Base-by-base conservation (phyloP, 164 flowering plant species). In the Euptelea pleiosperma region DNA sequence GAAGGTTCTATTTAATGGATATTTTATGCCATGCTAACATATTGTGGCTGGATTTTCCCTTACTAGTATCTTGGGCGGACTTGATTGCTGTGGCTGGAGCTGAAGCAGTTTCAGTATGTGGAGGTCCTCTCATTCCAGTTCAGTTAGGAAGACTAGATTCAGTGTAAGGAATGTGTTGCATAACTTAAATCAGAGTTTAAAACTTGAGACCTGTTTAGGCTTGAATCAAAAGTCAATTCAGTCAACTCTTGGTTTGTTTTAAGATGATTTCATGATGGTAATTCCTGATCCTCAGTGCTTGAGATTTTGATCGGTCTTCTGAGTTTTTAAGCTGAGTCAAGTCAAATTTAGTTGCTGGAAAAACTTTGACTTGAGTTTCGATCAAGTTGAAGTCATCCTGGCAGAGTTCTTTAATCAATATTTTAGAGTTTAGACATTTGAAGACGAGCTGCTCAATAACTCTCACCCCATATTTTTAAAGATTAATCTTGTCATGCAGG, bases 71-170 rank as follows among this genome's bases (percentile, higher is more conserved):
- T 25, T 89, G 95, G 96, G 95, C 95, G 15, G 95, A 92, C 70
- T 66, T 85, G 80, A 92, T 92, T 67, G 87, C 88, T 58, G 75
- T 84, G 54, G 93, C 81, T 61, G 98, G 98, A 64, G 95, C 95
- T 55, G 95, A 89, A 73, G 95, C 96, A 61, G 88, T 89, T 70
- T 81, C 75, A 33, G 8, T 84, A 6, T 92, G 98, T 68, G 98
- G 93, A 54, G 96, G 98, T 62, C 96, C 98, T 36, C 29, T 57
- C 22, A 89, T 92, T 62, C 77, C 87, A 15, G 80, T 89, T 69
- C 71, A 48, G 50, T 46, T 85, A 52, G 98, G 98, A 34, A 84
- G 98, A 73, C 40, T 80, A 26, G 98, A 92, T 78, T 76, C 91
- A 44, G 52, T 51, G 96, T 92, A 75, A 72, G 79, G 30, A 35